Conservation (phyloP, 1,284 basidiomycete species). For the Hemileia vastatrix region DNA sequence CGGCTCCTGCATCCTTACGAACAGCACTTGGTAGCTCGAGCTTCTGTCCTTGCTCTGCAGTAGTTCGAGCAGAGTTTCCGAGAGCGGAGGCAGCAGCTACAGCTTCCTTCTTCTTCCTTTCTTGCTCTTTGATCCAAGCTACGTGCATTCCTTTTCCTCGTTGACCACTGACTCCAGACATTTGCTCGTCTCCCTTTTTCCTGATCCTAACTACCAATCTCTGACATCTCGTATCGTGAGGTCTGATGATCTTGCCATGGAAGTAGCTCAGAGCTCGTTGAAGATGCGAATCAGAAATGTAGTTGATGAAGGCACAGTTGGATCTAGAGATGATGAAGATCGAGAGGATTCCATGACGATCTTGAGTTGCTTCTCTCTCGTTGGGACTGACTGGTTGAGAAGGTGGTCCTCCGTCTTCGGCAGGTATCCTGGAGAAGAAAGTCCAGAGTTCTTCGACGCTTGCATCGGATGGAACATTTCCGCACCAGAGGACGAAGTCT, state of each 20-base stretch:
- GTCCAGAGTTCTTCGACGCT: conserved; percentile 77
- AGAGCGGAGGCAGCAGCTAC: not conserved
- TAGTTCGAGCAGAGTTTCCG: not conserved
- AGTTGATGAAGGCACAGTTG: conserved; percentile 88
- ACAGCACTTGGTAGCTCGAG: conserved; percentile 7
- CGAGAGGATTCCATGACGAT: conserved; percentile 59
- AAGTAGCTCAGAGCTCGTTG: conserved; percentile 61
- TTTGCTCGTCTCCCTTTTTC: conserved; percentile 70
- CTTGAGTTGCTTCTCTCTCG: conserved; percentile 25
- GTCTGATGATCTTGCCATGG: conserved; percentile 59
- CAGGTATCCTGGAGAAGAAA: conserved; percentile 53
- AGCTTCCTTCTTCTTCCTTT: conserved; percentile 28
- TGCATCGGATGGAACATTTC: conserved; percentile 71
- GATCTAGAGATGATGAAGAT: conserved; percentile 87
- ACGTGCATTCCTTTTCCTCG: conserved; percentile 73
- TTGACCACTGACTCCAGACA: conserved; percentile 81
- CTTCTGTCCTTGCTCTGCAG: conserved; percentile 33
- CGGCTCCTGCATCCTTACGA: conserved; percentile 11
- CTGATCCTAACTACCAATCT: conserved; percentile 75
- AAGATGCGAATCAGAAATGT: conserved; percentile 57
- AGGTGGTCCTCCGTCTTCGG: not conserved
- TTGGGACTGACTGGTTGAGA: conserved; percentile 16
- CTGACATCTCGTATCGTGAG: conserved; percentile 61
- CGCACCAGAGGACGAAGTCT: conserved; percentile 95
- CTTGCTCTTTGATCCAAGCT: conserved; percentile 61